Conservation (phyloP, 768 basidiomycete species). For the Kwoniella pini region DNA sequence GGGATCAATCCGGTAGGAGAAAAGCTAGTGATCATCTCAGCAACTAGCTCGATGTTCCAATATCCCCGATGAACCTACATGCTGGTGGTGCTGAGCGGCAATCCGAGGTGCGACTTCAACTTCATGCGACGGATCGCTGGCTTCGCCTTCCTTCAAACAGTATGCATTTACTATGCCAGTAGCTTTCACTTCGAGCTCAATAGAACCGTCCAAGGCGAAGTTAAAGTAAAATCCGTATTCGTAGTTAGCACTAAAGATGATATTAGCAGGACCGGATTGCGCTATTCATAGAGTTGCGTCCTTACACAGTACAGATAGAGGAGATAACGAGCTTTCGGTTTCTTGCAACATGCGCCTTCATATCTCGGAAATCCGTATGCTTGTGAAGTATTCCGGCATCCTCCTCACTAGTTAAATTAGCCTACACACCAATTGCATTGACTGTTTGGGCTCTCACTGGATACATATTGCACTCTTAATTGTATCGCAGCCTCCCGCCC, state of each 20-base stretch:
- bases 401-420: constrained; percentile 50
- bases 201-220: constrained; percentile 43
- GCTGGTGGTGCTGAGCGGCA: constrained; percentile 40
- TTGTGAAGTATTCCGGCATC: constrained; percentile 52
- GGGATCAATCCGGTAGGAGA: constrained; percentile 28
- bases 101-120: constrained; percentile 38
- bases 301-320: constrained; percentile 44
- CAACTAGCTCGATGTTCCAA: background rate
- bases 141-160: too few relatives aligned
- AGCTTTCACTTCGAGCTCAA: constrained; percentile 47
- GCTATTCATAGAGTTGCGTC: too few relatives aligned
- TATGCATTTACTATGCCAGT: constrained; percentile 46
- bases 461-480: constrained; percentile 23
- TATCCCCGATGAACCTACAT: background rate
- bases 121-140: too few relatives aligned
- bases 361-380: constrained; percentile 49
- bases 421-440: too few relatives aligned
- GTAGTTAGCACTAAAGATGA: constrained; percentile 49
- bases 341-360: constrained; percentile 36
- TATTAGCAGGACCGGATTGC: too few relatives aligned
- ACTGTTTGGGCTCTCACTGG: constrained; percentile 6
- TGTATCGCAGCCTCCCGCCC: constrained; percentile 33
- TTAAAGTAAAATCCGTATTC: constrained; percentile 28
- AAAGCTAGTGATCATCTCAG: background rate
- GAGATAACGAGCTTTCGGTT: constrained; percentile 47